These are phyloP conservation scores for Sugiyamaella mastotermitis DNA, from an alignment of 805 yeast species.

Conservation along the genomic window DNA sequence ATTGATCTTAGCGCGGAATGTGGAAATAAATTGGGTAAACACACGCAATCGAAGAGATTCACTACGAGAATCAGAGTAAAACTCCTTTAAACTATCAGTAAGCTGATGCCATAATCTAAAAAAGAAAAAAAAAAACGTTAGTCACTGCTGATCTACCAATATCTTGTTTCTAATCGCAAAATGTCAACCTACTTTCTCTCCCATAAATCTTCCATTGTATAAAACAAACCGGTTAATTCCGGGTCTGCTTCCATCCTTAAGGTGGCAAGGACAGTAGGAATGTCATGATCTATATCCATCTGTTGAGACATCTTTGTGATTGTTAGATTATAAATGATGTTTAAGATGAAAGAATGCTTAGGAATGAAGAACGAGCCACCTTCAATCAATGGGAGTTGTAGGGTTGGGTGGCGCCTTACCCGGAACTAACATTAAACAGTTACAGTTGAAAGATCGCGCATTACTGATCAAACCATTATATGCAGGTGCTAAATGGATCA, in stretches of 20 bases:
- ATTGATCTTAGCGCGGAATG: slow-evolving; percentile 66
- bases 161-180: not conserved
- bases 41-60: slow-evolving; percentile 55
- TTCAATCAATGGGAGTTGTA: too few relatives aligned
- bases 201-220: slow-evolving; percentile 73
- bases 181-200: slow-evolving; percentile 52
- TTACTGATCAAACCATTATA: not conserved
- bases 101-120: slow-evolving; percentile 81
- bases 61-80: slow-evolving; percentile 53
- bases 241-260: slow-evolving; percentile 62
- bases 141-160: too few relatives aligned
- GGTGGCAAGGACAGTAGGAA: slow-evolving; percentile 47
- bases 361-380: too few relatives aligned
- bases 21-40: slow-evolving; percentile 62
- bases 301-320: not conserved
- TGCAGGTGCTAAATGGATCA: not conserved
- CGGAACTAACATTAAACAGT: too few relatives aligned
- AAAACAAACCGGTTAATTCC: slow-evolving; percentile 55
- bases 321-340: not conserved
- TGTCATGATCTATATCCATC: slow-evolving; percentile 31
- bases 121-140: not conserved
- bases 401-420: too few relatives aligned
- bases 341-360: too few relatives aligned
- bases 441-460: too few relatives aligned
- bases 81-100: slow-evolving; percentile 55